Evolutionary conservation across 2,329 filamentous ascomycete genomes (phyloP).

Genomic region (Exophiala xenobiotica): DNA sequence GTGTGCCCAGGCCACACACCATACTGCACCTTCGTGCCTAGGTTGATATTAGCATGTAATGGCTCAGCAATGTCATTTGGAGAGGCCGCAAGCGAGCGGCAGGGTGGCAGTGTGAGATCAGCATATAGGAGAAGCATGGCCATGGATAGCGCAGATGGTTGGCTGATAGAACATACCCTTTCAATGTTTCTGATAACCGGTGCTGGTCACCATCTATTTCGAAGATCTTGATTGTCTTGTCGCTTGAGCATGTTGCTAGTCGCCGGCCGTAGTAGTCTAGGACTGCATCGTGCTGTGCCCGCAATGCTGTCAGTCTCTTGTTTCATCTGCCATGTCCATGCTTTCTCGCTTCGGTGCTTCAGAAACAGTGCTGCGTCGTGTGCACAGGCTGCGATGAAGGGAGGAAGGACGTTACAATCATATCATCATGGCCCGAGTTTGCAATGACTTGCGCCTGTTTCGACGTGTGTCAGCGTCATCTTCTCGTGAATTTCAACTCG

Average conservation of each 20-base stretch:
- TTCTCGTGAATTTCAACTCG: too few species aligned
- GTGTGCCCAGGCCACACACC: conserved; percentile 97
- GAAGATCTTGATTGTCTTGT: conserved; percentile 99
- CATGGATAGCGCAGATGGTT: not conserved
- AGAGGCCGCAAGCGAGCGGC: not conserved
- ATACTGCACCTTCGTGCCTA: conserved; percentile 95
- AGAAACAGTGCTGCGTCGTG: too few species aligned
- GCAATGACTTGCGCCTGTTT: conserved; percentile 76
- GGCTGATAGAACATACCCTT: conserved; percentile 62
- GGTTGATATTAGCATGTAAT: conserved; percentile 3
- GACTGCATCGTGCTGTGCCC: conserved; percentile 85
- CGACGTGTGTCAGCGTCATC: too few species aligned
- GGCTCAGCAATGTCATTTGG: not conserved
- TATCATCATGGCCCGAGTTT: conserved; percentile 92
- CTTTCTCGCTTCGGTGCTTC: not conserved
- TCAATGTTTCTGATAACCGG: conserved; percentile 85
- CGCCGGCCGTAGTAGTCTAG: conserved; percentile 97
- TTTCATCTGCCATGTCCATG: not conserved
- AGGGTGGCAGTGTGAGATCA: conserved; percentile 26
- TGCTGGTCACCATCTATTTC: conserved; percentile 94
- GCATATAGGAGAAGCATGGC: too few species aligned
- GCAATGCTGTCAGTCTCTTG: not conserved
- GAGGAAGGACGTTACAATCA: conserved; percentile 80
- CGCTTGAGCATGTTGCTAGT: conserved; percentile 94
- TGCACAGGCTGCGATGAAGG: too few species aligned